These are phyloP conservation scores for Caulochytrium protostelioides DNA, from an alignment of 371 early-diverging fungal genomes.

Conservation along the genomic window DNA sequence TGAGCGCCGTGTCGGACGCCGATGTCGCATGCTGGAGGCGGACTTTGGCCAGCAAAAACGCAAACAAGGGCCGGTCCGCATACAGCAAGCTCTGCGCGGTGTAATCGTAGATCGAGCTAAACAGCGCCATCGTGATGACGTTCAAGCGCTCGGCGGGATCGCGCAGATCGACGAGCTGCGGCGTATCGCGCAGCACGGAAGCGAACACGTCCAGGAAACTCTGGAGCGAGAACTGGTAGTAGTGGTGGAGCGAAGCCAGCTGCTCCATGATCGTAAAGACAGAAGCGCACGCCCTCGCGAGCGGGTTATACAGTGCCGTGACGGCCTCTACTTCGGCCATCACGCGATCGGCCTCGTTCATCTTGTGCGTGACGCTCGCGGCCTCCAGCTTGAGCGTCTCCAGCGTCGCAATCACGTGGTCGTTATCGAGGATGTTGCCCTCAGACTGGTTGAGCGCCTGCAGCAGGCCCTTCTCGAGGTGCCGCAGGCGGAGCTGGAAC, in stretches of 20 bases:
- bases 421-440: slow-evolving; percentile 94
- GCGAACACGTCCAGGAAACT: slow-evolving; percentile 89
- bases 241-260: slow-evolving; percentile 62
- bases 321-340: slow-evolving; percentile 88
- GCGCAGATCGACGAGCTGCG: slow-evolving; percentile 40
- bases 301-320: slow-evolving; percentile 66
- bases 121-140: slow-evolving; percentile 60
- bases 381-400: slow-evolving; percentile 90
- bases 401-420: slow-evolving; percentile 74
- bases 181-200: slow-evolving; percentile 56
- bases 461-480: slow-evolving; percentile 78
- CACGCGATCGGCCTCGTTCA: slow-evolving; percentile 77
- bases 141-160: slow-evolving; percentile 52
- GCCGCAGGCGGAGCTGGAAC: slow-evolving; percentile 74
- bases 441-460: slow-evolving; percentile 81
- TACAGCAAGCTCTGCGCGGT: slow-evolving; percentile 68
- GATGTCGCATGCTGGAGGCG: too few species aligned
- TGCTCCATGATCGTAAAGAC: slow-evolving; percentile 93
- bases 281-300: slow-evolving; percentile 75
- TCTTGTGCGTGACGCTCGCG: slow-evolving; percentile 74
- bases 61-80: slow-evolving; percentile 74
- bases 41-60: slow-evolving; percentile 67
- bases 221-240: slow-evolving; percentile 94
- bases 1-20: too few species aligned
- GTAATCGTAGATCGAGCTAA: slow-evolving; percentile 55